These are phyloP conservation scores for Spirogloea muscicola DNA, from an alignment of 139 green algal genomes.

Conservation along the genomic window DNA sequence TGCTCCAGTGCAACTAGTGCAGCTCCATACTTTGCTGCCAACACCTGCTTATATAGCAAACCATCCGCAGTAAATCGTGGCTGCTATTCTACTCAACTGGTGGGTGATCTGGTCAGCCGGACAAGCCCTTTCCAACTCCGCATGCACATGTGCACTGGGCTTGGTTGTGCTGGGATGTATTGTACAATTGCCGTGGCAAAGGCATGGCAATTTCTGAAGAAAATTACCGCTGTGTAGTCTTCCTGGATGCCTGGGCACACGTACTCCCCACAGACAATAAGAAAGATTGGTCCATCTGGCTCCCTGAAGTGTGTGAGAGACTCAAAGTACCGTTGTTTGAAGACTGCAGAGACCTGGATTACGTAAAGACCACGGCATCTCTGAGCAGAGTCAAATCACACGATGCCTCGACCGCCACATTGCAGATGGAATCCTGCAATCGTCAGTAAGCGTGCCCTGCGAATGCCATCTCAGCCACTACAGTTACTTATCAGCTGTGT, in stretches of 20 bases:
- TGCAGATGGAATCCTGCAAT: too few relatives aligned
- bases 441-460: too few relatives aligned
- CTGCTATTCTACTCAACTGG: too few relatives aligned
- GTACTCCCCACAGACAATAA: constrained; percentile 21
- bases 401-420: too few relatives aligned
- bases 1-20: constrained; percentile 37
- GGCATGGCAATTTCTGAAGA: background rate
- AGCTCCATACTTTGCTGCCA: constrained; percentile 35
- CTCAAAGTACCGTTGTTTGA: constrained; percentile 16
- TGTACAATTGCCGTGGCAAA: background rate
- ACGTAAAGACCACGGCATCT: too few relatives aligned
- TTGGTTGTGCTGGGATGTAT: background rate
- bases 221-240: constrained; percentile 14
- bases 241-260: constrained; percentile 1
- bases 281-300: constrained; percentile 13
- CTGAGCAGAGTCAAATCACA: too few relatives aligned
- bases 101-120: background rate
- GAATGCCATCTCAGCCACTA: too few relatives aligned
- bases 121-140: background rate
- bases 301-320: constrained; percentile 8
- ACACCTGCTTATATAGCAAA: constrained; percentile 7
- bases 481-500: too few relatives aligned
- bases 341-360: too few relatives aligned
- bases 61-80: too few relatives aligned
- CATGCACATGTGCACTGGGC: background rate